Conservation (phyloP, 371 early-diverging fungal species). For the Paraphysoderma sedebokerense region DNA sequence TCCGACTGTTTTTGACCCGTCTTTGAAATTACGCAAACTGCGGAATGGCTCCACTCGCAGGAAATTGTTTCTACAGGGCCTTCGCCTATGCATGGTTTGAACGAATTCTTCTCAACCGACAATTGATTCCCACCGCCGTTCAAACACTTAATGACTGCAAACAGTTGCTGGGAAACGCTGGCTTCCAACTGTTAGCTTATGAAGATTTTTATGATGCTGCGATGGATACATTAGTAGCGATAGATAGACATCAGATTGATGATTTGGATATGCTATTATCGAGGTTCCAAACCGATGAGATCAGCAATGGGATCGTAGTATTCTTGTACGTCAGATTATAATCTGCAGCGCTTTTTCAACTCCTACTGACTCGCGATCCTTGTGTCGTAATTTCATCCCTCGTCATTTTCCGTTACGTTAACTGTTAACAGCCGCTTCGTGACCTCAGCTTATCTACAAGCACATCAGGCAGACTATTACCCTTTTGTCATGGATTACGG, state of each 20-base stretch:
- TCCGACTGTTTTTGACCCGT: background rate
- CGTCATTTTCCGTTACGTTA: too few relatives aligned
- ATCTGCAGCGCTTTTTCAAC: too few relatives aligned
- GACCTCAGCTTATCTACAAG: slow-evolving; percentile 43
- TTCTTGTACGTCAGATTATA: too few relatives aligned
- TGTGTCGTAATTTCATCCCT: too few relatives aligned
- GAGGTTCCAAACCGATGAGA: slow-evolving; percentile 37
- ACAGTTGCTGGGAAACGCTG: slow-evolving; percentile 24
- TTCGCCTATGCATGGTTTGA: slow-evolving; percentile 53
- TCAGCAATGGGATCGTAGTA: slow-evolving; percentile 48
- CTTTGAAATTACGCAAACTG: too few relatives aligned
- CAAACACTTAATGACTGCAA: slow-evolving; percentile 20
- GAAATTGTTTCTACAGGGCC: slow-evolving; percentile 45
- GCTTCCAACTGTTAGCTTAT: slow-evolving; percentile 37
- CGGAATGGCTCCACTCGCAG: too few relatives aligned
- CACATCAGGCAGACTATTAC: slow-evolving; percentile 40
- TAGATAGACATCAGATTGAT: background rate
- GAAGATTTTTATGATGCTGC: slow-evolving; percentile 44
- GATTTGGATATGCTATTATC: slow-evolving; percentile 24
- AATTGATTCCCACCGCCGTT: slow-evolving; percentile 13
- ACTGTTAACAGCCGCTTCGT: too few relatives aligned
- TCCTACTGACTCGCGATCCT: too few relatives aligned
- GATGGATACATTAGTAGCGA: slow-evolving; percentile 18
- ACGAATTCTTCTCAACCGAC: slow-evolving; percentile 17
- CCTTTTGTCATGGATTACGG: slow-evolving; percentile 41